phyloP scores from a whole-genome alignment of 1,139 yeast species.

The Zygoascus meyerae region DNA sequence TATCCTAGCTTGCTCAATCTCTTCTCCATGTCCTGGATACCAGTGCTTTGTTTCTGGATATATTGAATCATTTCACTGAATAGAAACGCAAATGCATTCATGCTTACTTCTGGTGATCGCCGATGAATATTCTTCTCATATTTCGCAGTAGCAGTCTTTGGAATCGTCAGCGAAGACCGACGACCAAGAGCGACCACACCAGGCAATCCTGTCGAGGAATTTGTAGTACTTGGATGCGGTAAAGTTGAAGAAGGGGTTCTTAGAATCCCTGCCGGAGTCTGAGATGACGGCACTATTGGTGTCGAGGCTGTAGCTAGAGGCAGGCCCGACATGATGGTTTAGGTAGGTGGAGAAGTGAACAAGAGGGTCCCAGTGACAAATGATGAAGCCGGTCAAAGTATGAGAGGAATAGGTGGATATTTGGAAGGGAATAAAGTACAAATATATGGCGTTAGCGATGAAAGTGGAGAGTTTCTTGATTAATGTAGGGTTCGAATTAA shows the following conservation, averaged over 20 bases:
- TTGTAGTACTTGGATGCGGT: constrained; percentile 24
- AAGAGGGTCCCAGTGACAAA: background rate
- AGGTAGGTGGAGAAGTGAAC: constrained; percentile 14
- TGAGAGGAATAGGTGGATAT: background rate
- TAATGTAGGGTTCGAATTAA: too few relatives aligned
- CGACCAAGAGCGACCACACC: background rate
- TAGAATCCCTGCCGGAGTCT: constrained; percentile 28
- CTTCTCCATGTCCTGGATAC: constrained; percentile 71
- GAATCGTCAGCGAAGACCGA: background rate
- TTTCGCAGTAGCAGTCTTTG: constrained; percentile 32
- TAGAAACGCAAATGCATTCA: constrained; percentile 62
- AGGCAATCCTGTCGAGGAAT: background rate
- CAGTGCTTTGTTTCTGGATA: constrained; percentile 57
- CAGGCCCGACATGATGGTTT: constrained; percentile 6
- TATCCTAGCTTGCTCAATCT: constrained; percentile 73
- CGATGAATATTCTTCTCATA: constrained; percentile 67
- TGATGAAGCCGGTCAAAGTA: background rate
- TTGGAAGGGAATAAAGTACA: too few relatives aligned
- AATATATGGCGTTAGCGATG: too few relatives aligned
- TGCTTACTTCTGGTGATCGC: constrained; percentile 58
- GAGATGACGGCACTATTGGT: constrained; percentile 30
- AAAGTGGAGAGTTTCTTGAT: too few relatives aligned
- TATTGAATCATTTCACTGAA: constrained; percentile 70
- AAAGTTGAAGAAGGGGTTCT: constrained; percentile 30
- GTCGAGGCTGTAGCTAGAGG: constrained; percentile 21